Conservation (phyloP, 2,329 filamentous ascomycete species). For the Claviceps maximensis region DNA sequence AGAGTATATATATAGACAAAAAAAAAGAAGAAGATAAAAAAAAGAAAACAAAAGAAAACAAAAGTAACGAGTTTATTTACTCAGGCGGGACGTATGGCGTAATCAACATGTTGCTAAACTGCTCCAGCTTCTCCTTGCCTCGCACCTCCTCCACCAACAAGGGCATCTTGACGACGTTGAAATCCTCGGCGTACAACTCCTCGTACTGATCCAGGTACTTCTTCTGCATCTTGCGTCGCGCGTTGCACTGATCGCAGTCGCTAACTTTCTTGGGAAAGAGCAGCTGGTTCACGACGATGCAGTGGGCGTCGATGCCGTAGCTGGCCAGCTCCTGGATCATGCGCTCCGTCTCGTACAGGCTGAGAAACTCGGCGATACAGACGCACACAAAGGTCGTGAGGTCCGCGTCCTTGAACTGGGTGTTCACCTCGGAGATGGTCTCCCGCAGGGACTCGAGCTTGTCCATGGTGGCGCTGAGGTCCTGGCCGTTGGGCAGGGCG, state of each 20-base stretch:
- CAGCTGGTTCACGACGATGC: slow-evolving; percentile 96
- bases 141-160: slow-evolving; percentile 88
- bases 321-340: slow-evolving; percentile 97
- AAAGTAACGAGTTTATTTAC: neutral
- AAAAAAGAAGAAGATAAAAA: neutral
- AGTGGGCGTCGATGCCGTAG: slow-evolving; percentile 92
- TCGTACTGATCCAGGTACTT: slow-evolving; percentile 99
- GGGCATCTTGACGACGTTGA: slow-evolving; percentile 98
- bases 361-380: slow-evolving; percentile 94
- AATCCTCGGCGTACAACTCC: slow-evolving; percentile 88
- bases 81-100: slow-evolving; percentile 59
- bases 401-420: slow-evolving; percentile 93
- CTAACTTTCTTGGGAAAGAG: slow-evolving; percentile 80
- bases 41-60: neutral
- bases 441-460: slow-evolving; percentile 89
- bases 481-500: slow-evolving; percentile 77
- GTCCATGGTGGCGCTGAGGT: slow-evolving; percentile 78
- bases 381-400: slow-evolving; percentile 97
- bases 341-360: slow-evolving; percentile 94
- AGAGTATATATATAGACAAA: neutral
- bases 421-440: slow-evolving; percentile 91
- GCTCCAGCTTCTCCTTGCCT: slow-evolving; percentile 86
- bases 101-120: slow-evolving; percentile 76
- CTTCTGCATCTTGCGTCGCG: slow-evolving; percentile 94
- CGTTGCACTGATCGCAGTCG: slow-evolving; percentile 88